Evolutionary conservation across 345 rosid species (phyloP).

Genomic region (Aquilaria sinensis): DNA sequence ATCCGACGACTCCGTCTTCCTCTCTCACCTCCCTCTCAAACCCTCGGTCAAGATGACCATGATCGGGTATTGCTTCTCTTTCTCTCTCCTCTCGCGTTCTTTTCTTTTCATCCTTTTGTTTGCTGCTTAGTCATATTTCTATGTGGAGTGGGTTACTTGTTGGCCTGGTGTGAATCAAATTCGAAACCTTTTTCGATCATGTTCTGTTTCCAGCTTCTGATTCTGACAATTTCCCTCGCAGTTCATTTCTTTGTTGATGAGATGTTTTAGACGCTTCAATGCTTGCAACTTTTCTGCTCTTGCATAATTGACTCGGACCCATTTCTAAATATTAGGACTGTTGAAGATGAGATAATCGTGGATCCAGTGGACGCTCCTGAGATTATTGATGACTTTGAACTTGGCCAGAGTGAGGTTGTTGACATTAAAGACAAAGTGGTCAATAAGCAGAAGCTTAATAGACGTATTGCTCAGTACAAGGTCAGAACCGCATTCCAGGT

Average conservation of each 20-base stretch:
- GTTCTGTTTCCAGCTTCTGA: too few species aligned
- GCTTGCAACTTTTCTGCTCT: too few species aligned
- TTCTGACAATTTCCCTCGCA: too few species aligned
- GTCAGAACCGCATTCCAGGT: slow-evolving; percentile 21
- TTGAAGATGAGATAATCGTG: slow-evolving; percentile 85
- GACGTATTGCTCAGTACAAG: slow-evolving; percentile 73
- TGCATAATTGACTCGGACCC: too few species aligned
- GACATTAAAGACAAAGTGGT: slow-evolving; percentile 83
- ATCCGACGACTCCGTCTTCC: slow-evolving; percentile 65
- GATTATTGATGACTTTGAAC: slow-evolving; percentile 80
- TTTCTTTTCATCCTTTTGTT: not conserved
- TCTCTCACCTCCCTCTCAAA: slow-evolving; percentile 74
- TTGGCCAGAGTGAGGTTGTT: slow-evolving; percentile 85
- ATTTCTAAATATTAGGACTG: slow-evolving; percentile 32
- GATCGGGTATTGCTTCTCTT: slow-evolving; percentile 53
- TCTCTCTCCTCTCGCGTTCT: not conserved
- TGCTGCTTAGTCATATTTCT: not conserved
- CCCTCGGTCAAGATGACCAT: slow-evolving; percentile 92
- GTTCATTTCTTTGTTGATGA: too few species aligned
- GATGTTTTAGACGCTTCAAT: too few species aligned
- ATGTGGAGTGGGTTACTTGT: too few species aligned
- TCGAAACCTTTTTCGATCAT: too few species aligned
- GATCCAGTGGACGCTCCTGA: slow-evolving; percentile 78
- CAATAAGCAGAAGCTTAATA: slow-evolving; percentile 69
- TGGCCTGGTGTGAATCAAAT: too few species aligned